Evolutionary conservation across 169 alveolate species (phyloP), one percentile per base, ranked within the genome.

Genomic region (Plasmodium fragile): DNA sequence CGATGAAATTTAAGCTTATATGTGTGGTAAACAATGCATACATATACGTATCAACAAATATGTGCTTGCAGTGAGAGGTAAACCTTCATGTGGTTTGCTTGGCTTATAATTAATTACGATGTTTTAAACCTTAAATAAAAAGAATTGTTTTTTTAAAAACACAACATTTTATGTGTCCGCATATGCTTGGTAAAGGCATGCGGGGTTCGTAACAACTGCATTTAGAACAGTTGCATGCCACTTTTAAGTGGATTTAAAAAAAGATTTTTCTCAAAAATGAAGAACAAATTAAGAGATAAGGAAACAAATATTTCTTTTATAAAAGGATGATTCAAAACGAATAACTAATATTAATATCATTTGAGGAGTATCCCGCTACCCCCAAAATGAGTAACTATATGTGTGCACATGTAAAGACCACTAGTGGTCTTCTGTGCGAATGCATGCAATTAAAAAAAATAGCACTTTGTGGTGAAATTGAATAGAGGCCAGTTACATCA

Each of bases 191-290:
- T 65, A 65, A 65, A 4, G 36, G 75, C 30, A 28, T 25, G 36
- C 0, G 75, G n/a, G 36, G 18, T n/a, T 65, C n/a, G 36, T 28
- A 22, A 65, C 6, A 25, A 18, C 75, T 25, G 75, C 36, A 18
- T 65, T n/a, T 65, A 13, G 6, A 16, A 65, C 75, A 65, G 32
- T n/a, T 65, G 75, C 75, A 65, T n/a, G 75, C 75, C 75, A 65
- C 75, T 65, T 65, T 18, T 65, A 28, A 65, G 75, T 65, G 75
- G 75, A 28, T 36, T 65, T n/a, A n/a, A 28, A 65, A 18, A 65
- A 25, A 25, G 36, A 22, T 22, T 65, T 8, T 65, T 22, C 75
- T 65, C 32, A 65, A 65, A 65, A 65, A 65, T 25, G 75, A 25
- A 65, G 75, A 28, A 65, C 18, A 65, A 65, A 18, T 65, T 65